Conservation (phyloP, 257 asterid genomes). For the Salvia hispanica region DNA sequence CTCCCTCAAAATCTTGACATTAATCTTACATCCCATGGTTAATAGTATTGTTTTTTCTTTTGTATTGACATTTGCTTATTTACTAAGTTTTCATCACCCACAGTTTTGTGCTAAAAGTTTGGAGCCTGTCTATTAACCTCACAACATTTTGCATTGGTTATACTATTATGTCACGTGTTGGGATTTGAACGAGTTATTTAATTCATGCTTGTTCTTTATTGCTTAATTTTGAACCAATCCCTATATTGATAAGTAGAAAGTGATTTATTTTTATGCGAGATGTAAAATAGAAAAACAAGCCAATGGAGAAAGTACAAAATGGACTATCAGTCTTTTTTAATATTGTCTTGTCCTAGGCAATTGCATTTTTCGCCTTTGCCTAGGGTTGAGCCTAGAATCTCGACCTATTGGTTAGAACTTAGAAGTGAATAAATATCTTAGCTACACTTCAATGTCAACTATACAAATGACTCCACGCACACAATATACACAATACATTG, state of each 20-base stretch:
- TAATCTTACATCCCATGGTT: background rate
- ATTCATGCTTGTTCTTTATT: background rate
- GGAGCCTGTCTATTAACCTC: slow-evolving; percentile 26
- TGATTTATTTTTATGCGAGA: no score
- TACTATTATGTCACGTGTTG: background rate
- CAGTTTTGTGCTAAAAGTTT: background rate
- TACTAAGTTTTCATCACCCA: background rate
- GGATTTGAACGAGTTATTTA: background rate
- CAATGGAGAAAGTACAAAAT: no score
- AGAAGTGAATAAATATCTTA: no score
- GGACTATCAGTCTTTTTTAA: no score
- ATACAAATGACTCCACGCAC: background rate
- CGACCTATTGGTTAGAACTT: no score
- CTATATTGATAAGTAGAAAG: no score
- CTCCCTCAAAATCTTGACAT: background rate
- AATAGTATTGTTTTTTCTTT: background rate
- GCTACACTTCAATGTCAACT: no score
- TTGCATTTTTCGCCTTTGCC: no score
- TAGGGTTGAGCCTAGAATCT: no score
- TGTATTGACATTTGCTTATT: background rate
- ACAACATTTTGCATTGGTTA: slow-evolving; percentile 14
- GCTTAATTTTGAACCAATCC: no score
- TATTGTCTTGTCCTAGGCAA: no score
- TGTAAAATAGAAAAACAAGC: no score
- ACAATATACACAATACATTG: background rate